Conservation (phyloP, 208 protist species). For the Leishmania gerbilli region DNA sequence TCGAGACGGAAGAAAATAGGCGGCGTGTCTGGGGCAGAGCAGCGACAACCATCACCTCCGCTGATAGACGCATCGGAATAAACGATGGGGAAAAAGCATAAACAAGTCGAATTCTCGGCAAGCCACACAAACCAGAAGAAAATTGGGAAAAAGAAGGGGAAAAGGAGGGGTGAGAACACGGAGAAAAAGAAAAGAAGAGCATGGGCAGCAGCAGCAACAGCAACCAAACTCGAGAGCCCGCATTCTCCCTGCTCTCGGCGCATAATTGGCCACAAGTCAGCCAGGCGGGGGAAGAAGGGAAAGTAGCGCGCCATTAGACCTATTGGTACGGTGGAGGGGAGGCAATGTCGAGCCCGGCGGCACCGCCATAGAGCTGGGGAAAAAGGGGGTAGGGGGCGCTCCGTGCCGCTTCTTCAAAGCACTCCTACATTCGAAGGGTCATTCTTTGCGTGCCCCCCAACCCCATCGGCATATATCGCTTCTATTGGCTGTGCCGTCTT, state of each 20-base stretch:
- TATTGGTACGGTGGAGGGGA: too few relatives aligned
- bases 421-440: background rate
- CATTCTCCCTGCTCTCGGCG: too few relatives aligned
- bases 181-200: background rate
- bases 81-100: background rate
- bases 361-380: background rate
- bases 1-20: too few relatives aligned
- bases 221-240: too few relatives aligned
- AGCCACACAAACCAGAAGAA: background rate
- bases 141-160: background rate
- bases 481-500: too few relatives aligned
- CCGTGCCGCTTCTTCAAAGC: background rate
- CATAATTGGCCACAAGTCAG: too few relatives aligned
- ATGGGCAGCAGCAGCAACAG: background rate
- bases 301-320: too few relatives aligned
- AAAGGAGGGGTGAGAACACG: background rate
- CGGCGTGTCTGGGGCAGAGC: background rate
- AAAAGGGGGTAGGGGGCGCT: background rate
- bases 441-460: background rate
- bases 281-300: too few relatives aligned
- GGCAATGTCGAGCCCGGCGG: too few relatives aligned
- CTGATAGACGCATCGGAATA: background rate
- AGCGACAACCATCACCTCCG: background rate
- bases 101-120: background rate
- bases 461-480: background rate